Evolutionary conservation across 768 basidiomycete genomes (phyloP).

Genomic region (Suillus cothurnatus): DNA sequence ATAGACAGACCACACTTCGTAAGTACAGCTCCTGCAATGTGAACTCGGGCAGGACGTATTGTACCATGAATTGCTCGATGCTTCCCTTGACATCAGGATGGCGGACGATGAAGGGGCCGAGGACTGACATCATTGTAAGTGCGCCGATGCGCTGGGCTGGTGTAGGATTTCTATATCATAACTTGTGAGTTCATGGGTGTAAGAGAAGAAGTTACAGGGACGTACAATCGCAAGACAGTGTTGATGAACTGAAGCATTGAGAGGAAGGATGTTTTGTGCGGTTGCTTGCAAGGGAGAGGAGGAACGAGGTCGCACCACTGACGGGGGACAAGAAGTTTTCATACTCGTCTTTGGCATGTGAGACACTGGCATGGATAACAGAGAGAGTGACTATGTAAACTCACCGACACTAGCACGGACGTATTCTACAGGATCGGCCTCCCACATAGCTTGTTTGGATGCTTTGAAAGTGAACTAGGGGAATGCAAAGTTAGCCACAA

Average conservation of each 20-base stretch:
- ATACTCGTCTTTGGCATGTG: slow-evolving; percentile 65
- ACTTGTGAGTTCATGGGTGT: not conserved
- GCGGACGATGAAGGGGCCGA: slow-evolving; percentile 80
- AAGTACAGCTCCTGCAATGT: slow-evolving; percentile 67
- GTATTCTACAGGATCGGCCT: slow-evolving; percentile 83
- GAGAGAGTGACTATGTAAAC: slow-evolving; percentile 17
- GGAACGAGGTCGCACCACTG: slow-evolving; percentile 77
- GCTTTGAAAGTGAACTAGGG: slow-evolving; percentile 81
- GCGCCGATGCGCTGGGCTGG: slow-evolving; percentile 80
- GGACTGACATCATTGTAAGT: slow-evolving; percentile 32
- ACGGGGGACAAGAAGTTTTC: slow-evolving; percentile 78
- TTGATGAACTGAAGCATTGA: slow-evolving; percentile 81
- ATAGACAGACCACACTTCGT: slow-evolving; percentile 66
- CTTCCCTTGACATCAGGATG: slow-evolving; percentile 77
- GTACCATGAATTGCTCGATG: slow-evolving; percentile 78
- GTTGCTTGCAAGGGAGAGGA: slow-evolving; percentile 75
- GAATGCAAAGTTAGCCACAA: slow-evolving; percentile 84
- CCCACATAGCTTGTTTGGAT: slow-evolving; percentile 69
- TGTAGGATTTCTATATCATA: slow-evolving; percentile 43
- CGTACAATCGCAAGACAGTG: slow-evolving; percentile 65
- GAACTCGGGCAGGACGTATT: slow-evolving; percentile 77
- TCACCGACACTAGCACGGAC: slow-evolving; percentile 73
- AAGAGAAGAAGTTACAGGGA: slow-evolving; percentile 15
- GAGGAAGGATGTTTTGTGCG: slow-evolving; percentile 82
- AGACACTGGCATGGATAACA: not conserved